Conservation (phyloP, 305 asterid genomes). For the Ajuga reptans region DNA sequence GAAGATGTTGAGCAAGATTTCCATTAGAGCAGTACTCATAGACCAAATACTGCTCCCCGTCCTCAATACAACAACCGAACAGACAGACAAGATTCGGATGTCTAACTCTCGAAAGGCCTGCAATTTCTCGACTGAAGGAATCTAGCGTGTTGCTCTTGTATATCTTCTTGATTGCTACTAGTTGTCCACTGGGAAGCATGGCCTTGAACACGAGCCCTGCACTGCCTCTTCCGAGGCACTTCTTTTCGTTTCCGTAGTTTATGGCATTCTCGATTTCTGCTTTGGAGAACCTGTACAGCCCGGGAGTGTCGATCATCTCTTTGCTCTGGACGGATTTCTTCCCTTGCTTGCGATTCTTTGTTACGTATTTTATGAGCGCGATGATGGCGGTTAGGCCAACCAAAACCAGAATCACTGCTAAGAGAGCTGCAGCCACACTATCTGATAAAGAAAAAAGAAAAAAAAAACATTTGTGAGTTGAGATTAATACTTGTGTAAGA, state of each 20-base stretch:
- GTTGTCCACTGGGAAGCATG: conserved; percentile 70
- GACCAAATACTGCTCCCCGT: conserved; percentile 60
- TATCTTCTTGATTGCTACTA: conserved; percentile 74
- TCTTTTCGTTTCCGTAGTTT: conserved; percentile 35
- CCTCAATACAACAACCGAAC: conserved; percentile 64
- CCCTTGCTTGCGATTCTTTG: conserved; percentile 31
- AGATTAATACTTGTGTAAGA: too few species aligned
- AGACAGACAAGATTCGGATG: conserved; percentile 69
- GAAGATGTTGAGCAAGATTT: conserved; percentile 62
- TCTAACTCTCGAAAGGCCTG: conserved; percentile 61
- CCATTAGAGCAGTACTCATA: conserved; percentile 65
- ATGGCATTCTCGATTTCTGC: conserved; percentile 64
- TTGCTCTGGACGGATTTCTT: conserved; percentile 26
- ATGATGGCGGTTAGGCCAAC: conserved; percentile 35
- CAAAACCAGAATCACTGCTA: conserved; percentile 38
- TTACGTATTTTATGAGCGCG: conserved; percentile 41
- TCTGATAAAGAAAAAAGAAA: conserved; percentile 33
- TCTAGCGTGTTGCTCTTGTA: conserved; percentile 53
- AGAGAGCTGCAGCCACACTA: conserved; percentile 40
- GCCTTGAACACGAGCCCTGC: conserved; percentile 71
- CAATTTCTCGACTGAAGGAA: conserved; percentile 55
- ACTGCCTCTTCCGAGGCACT: conserved; percentile 62
- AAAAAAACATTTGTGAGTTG: not conserved
- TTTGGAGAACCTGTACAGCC: conserved; percentile 61
- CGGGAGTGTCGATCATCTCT: conserved; percentile 31